Base-by-base conservation (phyloP, 176 grass and related monocot genomes). In the Hsuehochloa calcarea region DNA sequence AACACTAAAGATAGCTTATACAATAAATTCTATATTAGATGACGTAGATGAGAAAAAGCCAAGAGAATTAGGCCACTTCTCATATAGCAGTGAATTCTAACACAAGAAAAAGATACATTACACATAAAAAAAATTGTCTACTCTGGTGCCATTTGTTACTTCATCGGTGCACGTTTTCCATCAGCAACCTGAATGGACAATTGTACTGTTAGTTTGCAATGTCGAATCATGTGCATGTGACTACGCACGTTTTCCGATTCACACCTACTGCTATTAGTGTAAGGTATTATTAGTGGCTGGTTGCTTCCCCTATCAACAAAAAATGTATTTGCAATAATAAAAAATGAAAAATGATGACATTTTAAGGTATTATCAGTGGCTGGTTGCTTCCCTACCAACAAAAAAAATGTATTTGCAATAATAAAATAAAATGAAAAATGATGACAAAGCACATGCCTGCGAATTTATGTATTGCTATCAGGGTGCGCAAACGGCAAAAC, bases 281-380 rank as follows among this genome's bases (percentile, higher is more conserved):
- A 60, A 37, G 38, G 7, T 77, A 14, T 13, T 37, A 27, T 81
- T 73, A n/a, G 62, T 23, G 29, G 11, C 17, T 47, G 47, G 47
- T 6, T 41, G 80, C 4, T 84, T 37, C 49, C 71, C 56, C 27
- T 69, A 15, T 50, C 70, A 68, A 81, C 70, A 82, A 56, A 70
- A 80, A 68, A 74, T 74, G 35, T 2, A 74, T 23, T 29, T 10
- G 25, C 3, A 46, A 31, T 15, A 31, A 46, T 51, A n/a, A n/a
- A n/a, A 55, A 22, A 74, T 74, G 1, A 84, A 13, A 46, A 13
- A 43, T 43, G n/a, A n/a, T n/a, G n/a, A n/a, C n/a, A n/a, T n/a
- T n/a, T n/a, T 43, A 60, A 37, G 38, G 7, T 77, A 14, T 13
- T 37, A 27, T 81, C 65, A n/a, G 62, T 23, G 29, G 11, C 17